Percentiles rank a stretch among this genome's conserved stretches.
These are phyloP conservation scores for Xylariaceae sp. DNA, from an alignment of 2,329 filamentous ascomycete genomes.

Conservation along the genomic window DNA sequence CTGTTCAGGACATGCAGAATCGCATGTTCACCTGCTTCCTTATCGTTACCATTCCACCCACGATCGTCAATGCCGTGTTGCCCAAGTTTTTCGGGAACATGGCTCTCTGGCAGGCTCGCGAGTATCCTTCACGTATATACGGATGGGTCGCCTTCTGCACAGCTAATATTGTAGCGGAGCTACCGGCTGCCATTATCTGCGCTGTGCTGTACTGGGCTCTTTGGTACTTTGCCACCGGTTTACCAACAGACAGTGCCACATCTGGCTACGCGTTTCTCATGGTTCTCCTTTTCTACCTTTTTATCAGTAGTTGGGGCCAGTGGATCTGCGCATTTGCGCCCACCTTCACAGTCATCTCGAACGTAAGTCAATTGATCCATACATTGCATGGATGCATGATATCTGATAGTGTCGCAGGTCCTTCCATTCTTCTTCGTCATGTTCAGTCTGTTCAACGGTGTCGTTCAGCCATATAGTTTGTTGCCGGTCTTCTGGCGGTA, in stretches of 20 bases:
- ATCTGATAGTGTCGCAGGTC: constrained; percentile 34
- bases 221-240: constrained; percentile 73
- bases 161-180: constrained; percentile 67
- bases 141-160: constrained; percentile 74
- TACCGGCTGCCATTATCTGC: constrained; percentile 63
- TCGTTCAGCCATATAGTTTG: constrained; percentile 62
- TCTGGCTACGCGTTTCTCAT: constrained; percentile 77
- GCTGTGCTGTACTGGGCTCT: constrained; percentile 66
- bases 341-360: constrained; percentile 72
- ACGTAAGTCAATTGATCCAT: constrained; percentile 37
- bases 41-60: constrained; percentile 62
- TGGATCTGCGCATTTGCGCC: constrained; percentile 83
- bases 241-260: constrained; percentile 59
- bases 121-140: constrained; percentile 71
- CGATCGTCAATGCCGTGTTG: constrained; percentile 67
- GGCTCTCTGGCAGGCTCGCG: constrained; percentile 67
- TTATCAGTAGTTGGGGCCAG: constrained; percentile 72
- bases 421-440: constrained; percentile 80
- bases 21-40: constrained; percentile 72
- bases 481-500: constrained; percentile 69
- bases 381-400: neutral
- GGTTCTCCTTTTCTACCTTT: constrained; percentile 72
- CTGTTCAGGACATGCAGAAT: constrained; percentile 67
- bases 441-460: constrained; percentile 72
- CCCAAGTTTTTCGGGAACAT: constrained; percentile 76